Conservation (phyloP, 257 asterid species). For the Echium plantagineum region DNA sequence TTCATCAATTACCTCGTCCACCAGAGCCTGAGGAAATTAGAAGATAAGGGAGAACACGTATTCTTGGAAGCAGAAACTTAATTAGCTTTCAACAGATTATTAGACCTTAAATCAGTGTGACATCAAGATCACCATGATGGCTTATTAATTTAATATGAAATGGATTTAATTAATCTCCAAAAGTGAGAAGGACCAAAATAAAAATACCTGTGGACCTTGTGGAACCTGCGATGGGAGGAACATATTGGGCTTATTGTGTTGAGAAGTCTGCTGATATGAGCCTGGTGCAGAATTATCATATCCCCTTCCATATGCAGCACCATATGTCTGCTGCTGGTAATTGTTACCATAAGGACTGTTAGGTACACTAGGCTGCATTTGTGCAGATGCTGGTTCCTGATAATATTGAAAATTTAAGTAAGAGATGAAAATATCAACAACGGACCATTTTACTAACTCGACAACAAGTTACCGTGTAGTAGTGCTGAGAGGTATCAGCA, state of each 20-base stretch:
- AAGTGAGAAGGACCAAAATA: slow-evolving; percentile 9
- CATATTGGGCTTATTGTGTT: slow-evolving; percentile 45
- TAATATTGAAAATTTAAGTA: slow-evolving; percentile 6
- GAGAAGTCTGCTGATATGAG: slow-evolving; percentile 48
- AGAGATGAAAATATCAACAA: neutral
- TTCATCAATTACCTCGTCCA: no score
- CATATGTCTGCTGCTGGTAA: slow-evolving; percentile 49
- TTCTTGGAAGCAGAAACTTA: no score
- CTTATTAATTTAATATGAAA: no score
- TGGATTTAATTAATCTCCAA: no score
- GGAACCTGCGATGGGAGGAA: slow-evolving; percentile 68
- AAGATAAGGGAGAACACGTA: no score
- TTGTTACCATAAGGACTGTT: slow-evolving; percentile 48
- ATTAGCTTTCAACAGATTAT: no score
- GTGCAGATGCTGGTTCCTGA: slow-evolving; percentile 43
- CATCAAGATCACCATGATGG: neutral
- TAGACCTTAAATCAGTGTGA: no score
- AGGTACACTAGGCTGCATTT: slow-evolving; percentile 33
- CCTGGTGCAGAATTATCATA: slow-evolving; percentile 41
- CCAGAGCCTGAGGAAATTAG: no score
- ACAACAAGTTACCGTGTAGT: slow-evolving; percentile 42
- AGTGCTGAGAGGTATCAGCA: slow-evolving; percentile 42
- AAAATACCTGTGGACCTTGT: slow-evolving; percentile 41
- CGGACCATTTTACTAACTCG: neutral
- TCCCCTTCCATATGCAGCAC: slow-evolving; percentile 27